Base-by-base conservation (phyloP, 805 yeast genomes). In the Candida berthetii region DNA sequence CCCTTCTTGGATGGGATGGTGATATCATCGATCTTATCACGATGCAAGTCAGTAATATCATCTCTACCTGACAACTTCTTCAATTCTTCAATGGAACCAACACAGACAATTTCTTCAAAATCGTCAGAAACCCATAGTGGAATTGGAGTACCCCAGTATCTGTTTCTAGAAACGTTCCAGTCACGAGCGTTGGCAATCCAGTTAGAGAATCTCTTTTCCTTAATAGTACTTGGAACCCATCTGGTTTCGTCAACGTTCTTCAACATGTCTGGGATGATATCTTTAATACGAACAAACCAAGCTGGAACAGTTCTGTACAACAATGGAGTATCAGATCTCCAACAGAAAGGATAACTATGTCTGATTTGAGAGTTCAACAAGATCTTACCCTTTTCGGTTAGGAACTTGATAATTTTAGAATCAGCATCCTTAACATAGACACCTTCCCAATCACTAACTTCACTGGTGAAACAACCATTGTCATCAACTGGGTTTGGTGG, bases 141-240 rank as follows among this genome's bases (percentile, higher is more conserved):
- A 54, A 93, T 81, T 46, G 99, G 99, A 25, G 98, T 93, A 72
- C 99, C 99, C 99, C 99, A 93, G 69, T 93, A 93, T 68, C 99
- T 79, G 74, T 91, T 91, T 77, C 99, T 85, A 20, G 97, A 89
- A 48, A 93, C 78, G 62, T 93, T 93, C 99, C 99, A 93, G 68
- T 93, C 99, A 67, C 99, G 86, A 39, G 99, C 99, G 58, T 90
- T 91, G 53, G 93, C 88, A 63, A 93, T 85, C 99, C 99, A 93
- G 72, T 91, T 91, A 39, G 95, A 79, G 60, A 93, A 93, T 67
- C 99, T 80, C 68, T 93, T 93, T 54, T 90, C 97, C 68, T 89
- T 88, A 58, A 93, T 85, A 55, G 72, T 76, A 44, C 68, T 69
- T 48, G 99, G 99, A 53, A 93, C 98, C 99, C 99, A 93, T 63